phyloP scores from a whole-genome alignment of 805 yeast genomes.

The Blastobotrys terrestris region DNA sequence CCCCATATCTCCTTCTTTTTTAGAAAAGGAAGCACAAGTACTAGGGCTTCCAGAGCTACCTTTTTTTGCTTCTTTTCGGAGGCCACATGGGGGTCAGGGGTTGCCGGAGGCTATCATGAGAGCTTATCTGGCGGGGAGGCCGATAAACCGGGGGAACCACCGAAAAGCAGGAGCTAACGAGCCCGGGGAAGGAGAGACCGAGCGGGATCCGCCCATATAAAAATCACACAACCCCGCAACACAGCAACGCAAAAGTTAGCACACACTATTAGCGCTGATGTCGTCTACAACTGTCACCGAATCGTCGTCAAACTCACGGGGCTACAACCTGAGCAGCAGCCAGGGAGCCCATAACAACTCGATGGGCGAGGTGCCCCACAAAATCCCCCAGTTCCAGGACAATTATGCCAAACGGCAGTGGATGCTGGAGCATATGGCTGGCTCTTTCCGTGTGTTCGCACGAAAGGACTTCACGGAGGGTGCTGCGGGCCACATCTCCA shows the following conservation, averaged over 20 bases:
- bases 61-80: no score
- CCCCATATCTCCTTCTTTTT: no score
- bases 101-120: no score
- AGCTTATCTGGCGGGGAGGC: no score
- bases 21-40: no score
- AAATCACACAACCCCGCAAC: background rate
- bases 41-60: no score
- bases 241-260: background rate
- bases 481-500: conserved; percentile 78
- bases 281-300: background rate
- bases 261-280: no score
- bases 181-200: background rate
- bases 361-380: conserved; percentile 49
- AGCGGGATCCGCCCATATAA: background rate
- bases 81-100: no score
- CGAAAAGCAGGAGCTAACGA: background rate
- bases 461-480: conserved; percentile 73
- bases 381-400: conserved; percentile 46
- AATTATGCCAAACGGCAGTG: conserved; percentile 39
- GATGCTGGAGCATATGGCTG: conserved; percentile 71
- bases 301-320: background rate
- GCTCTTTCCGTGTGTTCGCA: conserved; percentile 78
- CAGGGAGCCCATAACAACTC: conserved; percentile 47
- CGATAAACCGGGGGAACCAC: no score
- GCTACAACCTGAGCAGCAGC: background rate